Conservation (phyloP, 2,329 filamentous ascomycete species). For the Neonectria coccinea region DNA sequence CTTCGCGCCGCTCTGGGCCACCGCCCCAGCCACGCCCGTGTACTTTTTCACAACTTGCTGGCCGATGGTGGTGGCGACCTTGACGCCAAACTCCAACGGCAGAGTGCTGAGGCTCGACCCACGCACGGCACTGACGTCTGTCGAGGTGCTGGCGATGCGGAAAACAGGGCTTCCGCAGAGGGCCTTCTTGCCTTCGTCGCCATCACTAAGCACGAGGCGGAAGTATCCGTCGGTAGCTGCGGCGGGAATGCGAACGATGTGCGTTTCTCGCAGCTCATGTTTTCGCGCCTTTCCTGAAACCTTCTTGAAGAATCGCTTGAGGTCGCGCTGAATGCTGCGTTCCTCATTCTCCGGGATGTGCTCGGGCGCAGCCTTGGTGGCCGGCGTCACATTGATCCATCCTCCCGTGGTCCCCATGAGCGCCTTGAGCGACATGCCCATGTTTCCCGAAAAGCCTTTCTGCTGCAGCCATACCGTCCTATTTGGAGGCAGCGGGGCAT, state of each 20-base stretch:
- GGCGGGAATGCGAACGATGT: slow-evolving; percentile 72
- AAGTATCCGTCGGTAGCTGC: slow-evolving; percentile 75
- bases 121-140: slow-evolving; percentile 69
- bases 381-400: slow-evolving; percentile 78
- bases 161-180: slow-evolving; percentile 77
- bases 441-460: slow-evolving; percentile 75
- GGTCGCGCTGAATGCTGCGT: slow-evolving; percentile 75
- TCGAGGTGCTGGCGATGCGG: slow-evolving; percentile 74
- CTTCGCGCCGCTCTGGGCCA: slow-evolving; percentile 56
- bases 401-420: slow-evolving; percentile 67
- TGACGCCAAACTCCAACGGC: slow-evolving; percentile 74
- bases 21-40: slow-evolving; percentile 50
- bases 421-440: slow-evolving; percentile 75
- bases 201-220: slow-evolving; percentile 71
- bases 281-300: slow-evolving; percentile 57
- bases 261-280: slow-evolving; percentile 71
- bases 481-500: slow-evolving; percentile 65
- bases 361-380: slow-evolving; percentile 56
- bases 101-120: slow-evolving; percentile 74
- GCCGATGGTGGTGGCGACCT: slow-evolving; percentile 64
- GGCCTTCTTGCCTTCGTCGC: slow-evolving; percentile 59
- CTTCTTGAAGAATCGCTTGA: slow-evolving; percentile 72
- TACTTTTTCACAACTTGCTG: slow-evolving; percentile 59
- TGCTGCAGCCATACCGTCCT: slow-evolving; percentile 76
- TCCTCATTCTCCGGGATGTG: slow-evolving; percentile 69